Evolutionary conservation across 2,329 filamentous ascomycete genomes (phyloP).

Genomic region (Ophiostoma novo-ulmi): DNA sequence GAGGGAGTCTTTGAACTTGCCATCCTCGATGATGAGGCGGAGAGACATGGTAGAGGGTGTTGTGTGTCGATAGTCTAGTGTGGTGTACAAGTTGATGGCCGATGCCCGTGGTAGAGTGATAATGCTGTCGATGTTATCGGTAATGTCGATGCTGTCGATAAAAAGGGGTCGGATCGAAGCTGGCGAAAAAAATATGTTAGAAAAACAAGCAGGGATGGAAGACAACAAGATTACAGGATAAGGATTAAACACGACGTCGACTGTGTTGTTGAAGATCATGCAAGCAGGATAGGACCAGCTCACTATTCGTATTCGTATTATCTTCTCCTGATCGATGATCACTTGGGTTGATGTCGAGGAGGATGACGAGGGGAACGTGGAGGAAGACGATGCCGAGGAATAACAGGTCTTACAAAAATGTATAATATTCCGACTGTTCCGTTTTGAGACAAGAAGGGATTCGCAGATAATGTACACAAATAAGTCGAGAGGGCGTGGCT

Average conservation of each 20-base stretch:
- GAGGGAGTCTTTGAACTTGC: constrained; percentile 72
- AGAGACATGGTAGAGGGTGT: constrained; percentile 56
- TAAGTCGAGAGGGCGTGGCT: background rate
- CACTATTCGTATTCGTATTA: background rate
- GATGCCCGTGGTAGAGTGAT: background rate
- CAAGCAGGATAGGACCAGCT: background rate
- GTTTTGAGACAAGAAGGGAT: background rate
- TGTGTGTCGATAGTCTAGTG: background rate
- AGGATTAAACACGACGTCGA: background rate
- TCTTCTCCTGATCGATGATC: background rate
- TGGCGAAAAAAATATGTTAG: background rate
- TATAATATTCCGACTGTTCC: no score
- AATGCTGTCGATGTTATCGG: background rate
- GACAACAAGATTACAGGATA: background rate
- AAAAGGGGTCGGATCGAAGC: background rate
- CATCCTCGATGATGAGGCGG: constrained; percentile 77
- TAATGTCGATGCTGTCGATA: background rate
- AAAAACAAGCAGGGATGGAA: background rate
- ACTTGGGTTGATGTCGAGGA: background rate
- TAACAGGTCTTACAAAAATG: background rate
- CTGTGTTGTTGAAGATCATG: background rate
- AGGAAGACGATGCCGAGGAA: background rate
- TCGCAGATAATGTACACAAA: background rate
- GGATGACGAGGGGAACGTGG: background rate
- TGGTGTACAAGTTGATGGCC: background rate